Percentiles rank a stretch among this genome's conserved stretches.
phyloP scores from a whole-genome alignment of 495 filamentous ascomycete species.

The Polyplosphaeria fusca region DNA sequence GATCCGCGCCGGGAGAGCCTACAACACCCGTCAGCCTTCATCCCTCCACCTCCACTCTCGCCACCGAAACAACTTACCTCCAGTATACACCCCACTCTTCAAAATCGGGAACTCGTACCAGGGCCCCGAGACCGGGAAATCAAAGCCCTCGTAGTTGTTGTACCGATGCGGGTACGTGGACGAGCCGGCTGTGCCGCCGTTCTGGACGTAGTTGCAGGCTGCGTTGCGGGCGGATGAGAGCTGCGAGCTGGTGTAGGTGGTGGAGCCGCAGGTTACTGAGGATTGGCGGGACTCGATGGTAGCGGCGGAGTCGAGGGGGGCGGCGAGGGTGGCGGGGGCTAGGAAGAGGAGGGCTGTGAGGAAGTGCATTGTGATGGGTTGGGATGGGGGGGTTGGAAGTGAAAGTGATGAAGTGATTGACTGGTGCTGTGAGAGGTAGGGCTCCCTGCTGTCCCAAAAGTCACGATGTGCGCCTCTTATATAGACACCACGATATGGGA shows the following conservation, averaged over 20 bases:
- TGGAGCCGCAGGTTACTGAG: constrained; percentile 18
- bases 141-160: constrained; percentile 71
- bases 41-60: not conserved
- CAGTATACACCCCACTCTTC: constrained; percentile 52
- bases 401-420: not conserved
- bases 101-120: constrained; percentile 75
- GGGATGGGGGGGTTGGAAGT: not conserved
- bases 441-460: not conserved
- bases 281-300: not conserved
- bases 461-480: not conserved
- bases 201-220: constrained; percentile 49
- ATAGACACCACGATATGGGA: not conserved
- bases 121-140: constrained; percentile 55
- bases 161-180: constrained; percentile 67
- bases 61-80: constrained; percentile 35
- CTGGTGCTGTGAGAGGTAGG: not conserved
- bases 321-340: not conserved
- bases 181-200: constrained; percentile 48
- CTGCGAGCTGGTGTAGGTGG: constrained; percentile 21
- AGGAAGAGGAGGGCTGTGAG: constrained; percentile 7
- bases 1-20: constrained; percentile 65
- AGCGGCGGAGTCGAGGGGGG: not conserved
- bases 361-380: not conserved
- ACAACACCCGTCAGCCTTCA: not conserved
- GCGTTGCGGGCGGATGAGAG: constrained; percentile 51